Evolutionary conservation across 768 basidiomycete species (phyloP).

Genomic region (Pleurotus platypus): DNA sequence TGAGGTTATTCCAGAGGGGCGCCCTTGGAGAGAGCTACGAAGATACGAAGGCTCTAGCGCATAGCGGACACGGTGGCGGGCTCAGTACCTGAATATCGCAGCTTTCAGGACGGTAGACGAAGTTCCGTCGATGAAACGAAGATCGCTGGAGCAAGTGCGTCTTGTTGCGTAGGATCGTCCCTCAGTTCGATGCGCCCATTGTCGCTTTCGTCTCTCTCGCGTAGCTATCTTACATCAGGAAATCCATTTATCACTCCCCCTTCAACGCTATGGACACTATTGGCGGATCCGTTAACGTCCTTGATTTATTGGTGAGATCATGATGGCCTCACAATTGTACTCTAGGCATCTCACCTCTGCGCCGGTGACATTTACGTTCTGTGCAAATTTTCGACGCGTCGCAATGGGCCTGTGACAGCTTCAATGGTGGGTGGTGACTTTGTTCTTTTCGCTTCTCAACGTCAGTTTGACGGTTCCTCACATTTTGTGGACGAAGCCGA

Average conservation of each 20-base stretch:
- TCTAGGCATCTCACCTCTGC: constrained; percentile 5
- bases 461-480: too few species aligned
- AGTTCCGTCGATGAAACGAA: too few species aligned
- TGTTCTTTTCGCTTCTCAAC: constrained; percentile 2
- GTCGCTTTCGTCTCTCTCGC: background rate
- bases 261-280: too few species aligned
- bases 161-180: background rate
- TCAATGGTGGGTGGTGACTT: constrained; percentile 1
- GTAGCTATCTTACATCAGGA: background rate
- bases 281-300: background rate
- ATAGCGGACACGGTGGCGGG: too few species aligned
- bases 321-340: background rate
- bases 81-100: too few species aligned
- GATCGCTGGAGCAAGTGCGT: background rate
- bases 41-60: constrained; percentile 7
- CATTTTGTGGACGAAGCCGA: background rate
- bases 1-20: constrained; percentile 18
- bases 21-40: constrained; percentile 17
- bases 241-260: too few species aligned
- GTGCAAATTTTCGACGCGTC: background rate
- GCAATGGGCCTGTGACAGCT: background rate
- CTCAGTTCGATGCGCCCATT: background rate
- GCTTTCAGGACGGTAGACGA: too few species aligned
- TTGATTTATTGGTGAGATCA: background rate
- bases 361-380: background rate